Percentiles rank a stretch among this genome's conserved stretches.
Conservation (phyloP, 2,329 filamentous ascomycete genomes). For the Microsporum audouinii region DNA sequence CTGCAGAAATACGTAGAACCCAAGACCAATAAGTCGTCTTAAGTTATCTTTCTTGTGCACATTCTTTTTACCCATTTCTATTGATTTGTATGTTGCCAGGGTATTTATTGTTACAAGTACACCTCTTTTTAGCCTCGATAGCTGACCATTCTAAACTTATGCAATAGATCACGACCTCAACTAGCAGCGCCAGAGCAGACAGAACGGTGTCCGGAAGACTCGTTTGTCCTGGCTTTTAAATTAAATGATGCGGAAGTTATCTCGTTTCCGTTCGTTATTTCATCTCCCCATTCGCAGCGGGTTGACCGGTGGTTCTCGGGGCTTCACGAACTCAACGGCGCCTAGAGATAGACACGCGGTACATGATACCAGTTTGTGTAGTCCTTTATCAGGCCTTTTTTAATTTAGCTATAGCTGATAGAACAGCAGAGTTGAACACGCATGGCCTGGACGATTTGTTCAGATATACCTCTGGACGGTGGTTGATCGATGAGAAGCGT, state of each 20-base stretch:
- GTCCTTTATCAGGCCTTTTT: not conserved
- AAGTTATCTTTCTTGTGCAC: too few species aligned
- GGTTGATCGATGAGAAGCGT: slow-evolving; percentile 23
- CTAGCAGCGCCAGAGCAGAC: not conserved
- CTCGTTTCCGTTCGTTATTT: not conserved
- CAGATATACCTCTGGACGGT: slow-evolving; percentile 21
- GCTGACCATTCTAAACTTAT: not conserved
- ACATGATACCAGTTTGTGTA: not conserved
- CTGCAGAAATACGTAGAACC: too few species aligned
- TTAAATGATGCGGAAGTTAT: not conserved
- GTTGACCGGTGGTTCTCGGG: not conserved
- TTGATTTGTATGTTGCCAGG: not conserved
- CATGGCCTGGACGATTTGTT: slow-evolving; percentile 9
- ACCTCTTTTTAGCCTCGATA: not conserved
- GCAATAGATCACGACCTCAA: not conserved
- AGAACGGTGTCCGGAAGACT: not conserved
- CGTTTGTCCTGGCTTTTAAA: not conserved
- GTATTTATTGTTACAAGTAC: not conserved
- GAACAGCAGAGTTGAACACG: not conserved
- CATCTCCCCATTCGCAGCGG: not conserved
- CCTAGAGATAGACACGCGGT: not conserved
- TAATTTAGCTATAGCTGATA: not conserved
- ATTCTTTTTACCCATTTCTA: not conserved
- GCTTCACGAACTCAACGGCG: not conserved
- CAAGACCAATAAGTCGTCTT: too few species aligned